phyloP scores from a whole-genome alignment of 2,329 filamentous ascomycete species.

The Ambrosiella cleistominuta region DNA sequence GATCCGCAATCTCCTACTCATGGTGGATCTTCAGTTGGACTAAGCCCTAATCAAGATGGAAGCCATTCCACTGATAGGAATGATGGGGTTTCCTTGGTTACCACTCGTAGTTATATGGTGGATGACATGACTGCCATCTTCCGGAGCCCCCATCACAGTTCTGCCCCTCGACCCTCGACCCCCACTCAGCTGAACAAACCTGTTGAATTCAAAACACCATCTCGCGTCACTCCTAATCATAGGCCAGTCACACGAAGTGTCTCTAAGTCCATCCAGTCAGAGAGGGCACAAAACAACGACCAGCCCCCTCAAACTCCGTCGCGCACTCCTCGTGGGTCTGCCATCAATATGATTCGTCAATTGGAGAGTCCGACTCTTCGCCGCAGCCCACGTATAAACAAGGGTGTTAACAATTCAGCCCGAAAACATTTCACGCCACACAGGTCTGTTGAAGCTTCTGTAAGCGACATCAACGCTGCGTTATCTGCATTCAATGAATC shows the following conservation, averaged over 20 bases:
- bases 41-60: slow-evolving; percentile 38
- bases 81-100: slow-evolving; percentile 20
- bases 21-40: slow-evolving; percentile 22
- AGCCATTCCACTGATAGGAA: slow-evolving; percentile 20
- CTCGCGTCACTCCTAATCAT: slow-evolving; percentile 41
- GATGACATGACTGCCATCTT: slow-evolving; percentile 43
- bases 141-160: slow-evolving; percentile 30
- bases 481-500: slow-evolving; percentile 10
- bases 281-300: slow-evolving; percentile 26
- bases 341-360: slow-evolving; percentile 15
- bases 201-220: slow-evolving; percentile 42
- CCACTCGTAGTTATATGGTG: slow-evolving; percentile 17
- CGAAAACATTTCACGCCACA: slow-evolving; percentile 1
- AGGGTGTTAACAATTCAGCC: neutral
- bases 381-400: slow-evolving; percentile 25
- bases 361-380: slow-evolving; percentile 22
- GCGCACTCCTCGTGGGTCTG: slow-evolving; percentile 22
- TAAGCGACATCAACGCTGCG: slow-evolving; percentile 12
- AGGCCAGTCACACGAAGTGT: slow-evolving; percentile 44
- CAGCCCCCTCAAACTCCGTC: slow-evolving; percentile 33
- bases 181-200: slow-evolving; percentile 30
- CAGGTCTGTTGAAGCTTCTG: slow-evolving; percentile 7
- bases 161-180: slow-evolving; percentile 25
- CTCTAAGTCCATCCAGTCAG: slow-evolving; percentile 36
- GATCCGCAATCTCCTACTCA: neutral